Percentiles rank a stretch among this genome's conserved stretches.
Evolutionary conservation across 139 green algal species (phyloP).

Genomic region (Chlamydomonas eustigma): DNA sequence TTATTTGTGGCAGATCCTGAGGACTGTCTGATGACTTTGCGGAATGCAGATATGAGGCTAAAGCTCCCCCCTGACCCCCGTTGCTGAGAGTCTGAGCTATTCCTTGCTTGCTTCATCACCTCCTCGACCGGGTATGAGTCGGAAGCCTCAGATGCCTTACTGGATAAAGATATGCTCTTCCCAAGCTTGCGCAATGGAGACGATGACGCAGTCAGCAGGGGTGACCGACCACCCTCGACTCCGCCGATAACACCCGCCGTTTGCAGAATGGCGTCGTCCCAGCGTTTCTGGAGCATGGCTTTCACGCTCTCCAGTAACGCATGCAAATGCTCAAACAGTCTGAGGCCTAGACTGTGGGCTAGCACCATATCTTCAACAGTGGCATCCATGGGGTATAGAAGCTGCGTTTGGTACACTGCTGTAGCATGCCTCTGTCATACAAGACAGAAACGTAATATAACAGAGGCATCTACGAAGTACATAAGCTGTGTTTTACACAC

Average conservation of each 20-base stretch:
- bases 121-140: not conserved
- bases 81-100: too few relatives aligned
- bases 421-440: too few relatives aligned
- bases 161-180: not conserved
- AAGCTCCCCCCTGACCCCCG: too few relatives aligned
- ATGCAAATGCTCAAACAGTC: not conserved
- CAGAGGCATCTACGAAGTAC: too few relatives aligned
- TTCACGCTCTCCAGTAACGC: not conserved
- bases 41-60: too few relatives aligned
- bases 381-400: constrained; percentile 2
- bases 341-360: not conserved
- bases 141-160: not conserved
- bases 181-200: not conserved
- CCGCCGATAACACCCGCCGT: not conserved
- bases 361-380: not conserved
- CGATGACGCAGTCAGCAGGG: not conserved
- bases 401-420: not conserved
- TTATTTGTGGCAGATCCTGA: too few relatives aligned
- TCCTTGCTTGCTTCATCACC: too few relatives aligned
- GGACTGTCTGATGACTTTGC: too few relatives aligned
- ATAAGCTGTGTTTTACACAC: too few relatives aligned
- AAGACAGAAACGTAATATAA: too few relatives aligned
- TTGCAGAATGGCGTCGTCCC: not conserved
- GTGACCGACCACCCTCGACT: not conserved
- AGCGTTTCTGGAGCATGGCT: not conserved